A percentile compares a stretch with the other conserved stretches of the same genome.
Evolutionary conservation across 192 early-diverging fungal species (phyloP).

Genomic region (Spizellomyces sp.): DNA sequence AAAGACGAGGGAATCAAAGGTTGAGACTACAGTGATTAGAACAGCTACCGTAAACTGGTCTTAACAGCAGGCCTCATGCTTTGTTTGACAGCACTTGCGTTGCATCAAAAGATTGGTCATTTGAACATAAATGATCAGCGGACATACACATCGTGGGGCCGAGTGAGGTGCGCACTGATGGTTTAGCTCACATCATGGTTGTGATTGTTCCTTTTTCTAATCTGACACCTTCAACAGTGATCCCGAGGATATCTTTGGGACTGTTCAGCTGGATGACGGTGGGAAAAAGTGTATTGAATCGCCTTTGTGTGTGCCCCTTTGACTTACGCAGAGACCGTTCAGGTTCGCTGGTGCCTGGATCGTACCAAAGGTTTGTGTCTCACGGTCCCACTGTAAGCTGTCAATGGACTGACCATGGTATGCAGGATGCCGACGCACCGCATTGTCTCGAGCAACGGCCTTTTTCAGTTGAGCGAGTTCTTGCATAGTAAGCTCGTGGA

Average conservation of each 20-base stretch:
- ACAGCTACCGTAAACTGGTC: too few species aligned
- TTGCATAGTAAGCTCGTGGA: constrained; percentile 43
- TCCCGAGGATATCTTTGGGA: constrained; percentile 52
- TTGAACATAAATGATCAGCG: constrained; percentile 49
- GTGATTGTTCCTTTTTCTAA: too few species aligned
- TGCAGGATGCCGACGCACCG: constrained; percentile 43
- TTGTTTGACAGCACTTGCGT: constrained; percentile 19
- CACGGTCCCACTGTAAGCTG: too few species aligned
- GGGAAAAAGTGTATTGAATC: not conserved
- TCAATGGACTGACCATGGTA: not conserved
- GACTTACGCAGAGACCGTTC: too few species aligned
- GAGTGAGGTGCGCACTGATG: constrained; percentile 29
- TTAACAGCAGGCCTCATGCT: too few species aligned
- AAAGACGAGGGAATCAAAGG: too few species aligned
- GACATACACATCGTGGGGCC: constrained; percentile 37
- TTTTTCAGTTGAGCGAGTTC: constrained; percentile 41
- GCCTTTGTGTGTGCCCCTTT: too few species aligned
- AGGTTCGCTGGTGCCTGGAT: constrained; percentile 19
- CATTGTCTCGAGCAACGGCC: constrained; percentile 38
- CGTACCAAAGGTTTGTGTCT: constrained; percentile 29
- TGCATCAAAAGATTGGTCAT: constrained; percentile 45
- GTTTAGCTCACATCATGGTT: too few species aligned
- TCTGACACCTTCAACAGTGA: constrained; percentile 28
- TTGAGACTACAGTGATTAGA: too few species aligned
- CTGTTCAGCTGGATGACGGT: constrained; percentile 39